phyloP scores from a whole-genome alignment of 2,329 filamentous ascomycete species.

The Penicillium sp. region DNA sequence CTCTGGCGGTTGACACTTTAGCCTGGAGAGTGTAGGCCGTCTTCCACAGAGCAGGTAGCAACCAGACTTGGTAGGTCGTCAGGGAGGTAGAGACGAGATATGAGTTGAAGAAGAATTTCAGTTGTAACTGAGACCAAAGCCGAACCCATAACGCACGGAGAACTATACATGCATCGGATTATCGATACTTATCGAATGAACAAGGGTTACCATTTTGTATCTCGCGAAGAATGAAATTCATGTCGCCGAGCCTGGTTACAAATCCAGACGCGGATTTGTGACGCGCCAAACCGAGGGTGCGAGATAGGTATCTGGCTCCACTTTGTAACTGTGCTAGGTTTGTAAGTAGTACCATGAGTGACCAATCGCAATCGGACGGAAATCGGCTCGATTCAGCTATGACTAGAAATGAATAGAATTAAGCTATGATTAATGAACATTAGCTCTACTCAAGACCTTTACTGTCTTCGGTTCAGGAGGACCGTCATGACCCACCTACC shows the following conservation, averaged over 20 bases:
- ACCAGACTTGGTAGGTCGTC: no score
- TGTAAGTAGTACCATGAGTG: not conserved
- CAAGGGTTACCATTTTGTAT: not conserved
- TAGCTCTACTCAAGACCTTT: not conserved
- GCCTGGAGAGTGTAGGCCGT: not conserved
- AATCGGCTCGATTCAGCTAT: not conserved
- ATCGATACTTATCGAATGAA: no score
- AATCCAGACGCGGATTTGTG: not conserved
- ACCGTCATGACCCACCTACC: no score
- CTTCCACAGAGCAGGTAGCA: not conserved
- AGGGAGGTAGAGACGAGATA: no score
- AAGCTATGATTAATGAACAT: not conserved
- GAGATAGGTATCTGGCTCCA: not conserved
- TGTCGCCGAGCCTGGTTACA: not conserved
- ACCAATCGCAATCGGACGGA: not conserved
- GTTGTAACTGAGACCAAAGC: no score
- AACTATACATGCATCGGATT: no score
- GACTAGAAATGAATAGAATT: no score
- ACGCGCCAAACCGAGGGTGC: not conserved
- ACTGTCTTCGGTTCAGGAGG: not conserved
- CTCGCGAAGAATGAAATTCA: not conserved
- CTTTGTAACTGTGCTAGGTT: not conserved
- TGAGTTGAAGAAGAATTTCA: no score
- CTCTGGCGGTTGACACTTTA: not conserved
- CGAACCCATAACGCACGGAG: no score